Evolutionary conservation across 345 rosid genomes (phyloP).

Genomic region (Sisymbrium altissimum): DNA sequence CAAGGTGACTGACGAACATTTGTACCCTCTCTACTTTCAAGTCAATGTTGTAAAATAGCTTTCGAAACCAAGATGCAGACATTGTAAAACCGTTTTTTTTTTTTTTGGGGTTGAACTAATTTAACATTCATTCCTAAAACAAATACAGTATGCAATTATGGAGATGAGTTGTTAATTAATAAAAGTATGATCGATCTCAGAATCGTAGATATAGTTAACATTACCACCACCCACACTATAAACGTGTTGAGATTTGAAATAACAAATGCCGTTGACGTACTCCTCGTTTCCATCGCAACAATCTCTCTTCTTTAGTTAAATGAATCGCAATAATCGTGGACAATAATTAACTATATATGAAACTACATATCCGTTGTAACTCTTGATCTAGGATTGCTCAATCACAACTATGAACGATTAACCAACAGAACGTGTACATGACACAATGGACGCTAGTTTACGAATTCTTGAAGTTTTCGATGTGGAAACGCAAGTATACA

Average conservation of each 20-base stretch:
- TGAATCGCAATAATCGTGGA: background rate
- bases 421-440: background rate
- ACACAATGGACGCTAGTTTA: background rate
- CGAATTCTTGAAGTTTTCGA: background rate
- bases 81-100: too few species aligned
- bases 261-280: background rate
- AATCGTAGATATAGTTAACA: background rate
- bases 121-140: too few species aligned
- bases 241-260: background rate
- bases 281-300: background rate
- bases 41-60: too few species aligned
- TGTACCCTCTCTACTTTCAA: too few species aligned
- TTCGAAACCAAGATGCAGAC: too few species aligned
- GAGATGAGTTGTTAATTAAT: background rate
- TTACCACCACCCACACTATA: background rate
- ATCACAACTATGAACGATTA: background rate
- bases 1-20: too few species aligned
- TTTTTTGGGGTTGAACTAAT: too few species aligned
- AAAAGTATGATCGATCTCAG: background rate
- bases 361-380: background rate
- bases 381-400: background rate
- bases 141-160: too few species aligned
- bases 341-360: background rate
- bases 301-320: background rate
- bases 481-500: background rate